These are phyloP conservation scores for Gaillardinia entomophila DNA, from an alignment of 805 yeast genomes.

Conservation along the genomic window DNA sequence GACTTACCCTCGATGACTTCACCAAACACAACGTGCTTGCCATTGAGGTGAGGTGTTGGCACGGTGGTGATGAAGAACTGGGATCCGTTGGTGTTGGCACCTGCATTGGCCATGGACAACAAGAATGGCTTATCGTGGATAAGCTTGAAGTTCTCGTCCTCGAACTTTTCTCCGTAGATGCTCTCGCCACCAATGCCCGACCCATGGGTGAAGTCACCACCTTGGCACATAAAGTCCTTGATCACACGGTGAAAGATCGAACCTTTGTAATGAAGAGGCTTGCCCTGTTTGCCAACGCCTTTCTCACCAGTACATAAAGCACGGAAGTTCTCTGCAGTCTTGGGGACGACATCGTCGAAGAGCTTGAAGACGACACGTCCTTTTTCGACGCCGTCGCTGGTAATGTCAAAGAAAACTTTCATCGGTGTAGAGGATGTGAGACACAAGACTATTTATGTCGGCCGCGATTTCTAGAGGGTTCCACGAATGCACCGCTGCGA, in stretches of 20 bases:
- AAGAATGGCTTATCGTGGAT: constrained; percentile 82
- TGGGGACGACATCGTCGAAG: constrained; percentile 69
- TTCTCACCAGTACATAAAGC: constrained; percentile 87
- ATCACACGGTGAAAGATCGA: constrained; percentile 93
- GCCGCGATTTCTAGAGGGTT: too few species aligned
- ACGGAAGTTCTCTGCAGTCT: constrained; percentile 84
- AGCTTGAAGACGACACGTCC: constrained; percentile 82
- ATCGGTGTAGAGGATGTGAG: constrained; percentile 1
- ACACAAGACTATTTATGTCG: too few species aligned
- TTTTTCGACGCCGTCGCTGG: constrained; percentile 60
- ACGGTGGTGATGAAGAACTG: constrained; percentile 93
- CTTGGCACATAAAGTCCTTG: constrained; percentile 86
- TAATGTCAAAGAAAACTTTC: constrained; percentile 72
- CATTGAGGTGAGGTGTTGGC: constrained; percentile 90
- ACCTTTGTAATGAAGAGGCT: constrained; percentile 69
- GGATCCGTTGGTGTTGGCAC: constrained; percentile 92
- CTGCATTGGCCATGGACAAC: constrained; percentile 95
- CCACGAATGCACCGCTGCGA: too few species aligned
- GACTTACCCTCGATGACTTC: constrained; percentile 78
- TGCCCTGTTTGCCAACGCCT: constrained; percentile 55
- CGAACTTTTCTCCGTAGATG: constrained; percentile 53
- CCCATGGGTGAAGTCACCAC: constrained; percentile 66
- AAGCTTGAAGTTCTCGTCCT: constrained; percentile 79
- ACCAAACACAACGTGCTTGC: constrained; percentile 96
- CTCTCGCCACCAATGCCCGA: constrained; percentile 41